These are phyloP conservation scores for Myxozyma sirexii DNA, from an alignment of 805 yeast species.

Conservation along the genomic window DNA sequence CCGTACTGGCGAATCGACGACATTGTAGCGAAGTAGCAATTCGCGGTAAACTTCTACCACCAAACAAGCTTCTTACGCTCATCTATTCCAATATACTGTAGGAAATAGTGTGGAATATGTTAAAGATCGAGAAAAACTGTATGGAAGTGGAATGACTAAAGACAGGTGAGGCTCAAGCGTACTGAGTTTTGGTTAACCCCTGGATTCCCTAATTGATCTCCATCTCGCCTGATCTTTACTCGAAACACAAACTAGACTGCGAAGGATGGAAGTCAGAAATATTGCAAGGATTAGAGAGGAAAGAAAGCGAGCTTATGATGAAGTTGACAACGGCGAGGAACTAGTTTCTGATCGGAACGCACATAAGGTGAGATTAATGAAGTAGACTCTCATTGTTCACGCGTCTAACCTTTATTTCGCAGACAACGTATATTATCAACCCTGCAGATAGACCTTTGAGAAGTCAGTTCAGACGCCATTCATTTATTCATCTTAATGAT, in stretches of 20 bases:
- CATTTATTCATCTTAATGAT: constrained; percentile 12
- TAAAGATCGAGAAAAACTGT: neutral
- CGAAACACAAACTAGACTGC: no score
- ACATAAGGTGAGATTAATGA: no score
- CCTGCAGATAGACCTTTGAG: neutral
- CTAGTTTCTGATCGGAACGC: constrained; percentile 27
- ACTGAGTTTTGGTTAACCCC: constrained; percentile 4
- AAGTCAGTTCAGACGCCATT: neutral
- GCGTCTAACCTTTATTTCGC: neutral
- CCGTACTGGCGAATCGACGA: neutral
- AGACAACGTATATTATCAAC: constrained; percentile 22
- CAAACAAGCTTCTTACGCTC: neutral
- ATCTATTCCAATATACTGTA: no score
- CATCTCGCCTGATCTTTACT: neutral
- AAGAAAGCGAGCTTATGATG: neutral
- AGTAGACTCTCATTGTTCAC: neutral
- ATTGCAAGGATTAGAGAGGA: no score
- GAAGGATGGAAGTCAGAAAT: no score
- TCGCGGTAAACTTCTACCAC: neutral
- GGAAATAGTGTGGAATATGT: no score
- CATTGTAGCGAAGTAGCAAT: neutral
- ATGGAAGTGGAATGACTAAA: neutral
- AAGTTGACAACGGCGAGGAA: neutral
- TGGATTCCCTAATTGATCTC: constrained; percentile 2
- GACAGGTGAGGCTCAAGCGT: neutral